Evolutionary conservation across 2,329 filamentous ascomycete species (phyloP), one percentile per base, ranked within the genome.

Genomic region (Camillea tinctor): DNA sequence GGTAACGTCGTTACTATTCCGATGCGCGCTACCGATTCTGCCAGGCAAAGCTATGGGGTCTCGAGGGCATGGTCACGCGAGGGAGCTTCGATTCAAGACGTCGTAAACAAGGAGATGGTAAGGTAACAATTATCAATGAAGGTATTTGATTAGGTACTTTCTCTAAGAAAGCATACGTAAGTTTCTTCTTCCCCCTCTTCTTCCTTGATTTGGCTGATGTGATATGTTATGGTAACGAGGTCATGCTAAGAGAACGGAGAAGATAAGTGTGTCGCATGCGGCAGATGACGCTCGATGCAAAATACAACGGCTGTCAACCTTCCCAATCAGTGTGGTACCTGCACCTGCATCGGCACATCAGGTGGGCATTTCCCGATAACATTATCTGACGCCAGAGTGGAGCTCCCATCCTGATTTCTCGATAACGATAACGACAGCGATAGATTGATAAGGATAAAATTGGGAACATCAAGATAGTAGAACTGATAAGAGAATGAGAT

Each of bases 391-490:
- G 36, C 36, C 36, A 44, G 36, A n/a, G 52, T 20, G 24, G 62
- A 59, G 56, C n/a, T n/a, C n/a, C 59, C 57, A 17, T 40, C 13
- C 2, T n/a, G 36, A 5, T 44, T 13, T 44, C 6, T 30, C n/a
- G n/a, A 9, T 26, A 9, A 4, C 19, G 52, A 44, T 54, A 30
- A 40, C 49, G 62, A 61, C 62, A 62, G 55, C 48, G 1, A 52
- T 44, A 24, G 48, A n/a, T n/a, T 36, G 50, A 59, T 44, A 44
- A 44, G 36, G 17, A 44, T 17, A 44, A 30, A 9, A n/a, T n/a
- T n/a, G 26, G 7, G 8, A 30, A 30, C 3, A 30, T 30, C 8
- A 30, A 7, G 26, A 30, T 30, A 9, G 24, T 30, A 30, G 26
- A 11, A 30, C 8, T 30, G 26, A 44, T n/a, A 44, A n/a, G 17